A percentile compares a stretch with the other conserved stretches of the same genome.
Evolutionary conservation across 192 early-diverging fungal species (phyloP).

Genomic region (Coemansia asiatica): DNA sequence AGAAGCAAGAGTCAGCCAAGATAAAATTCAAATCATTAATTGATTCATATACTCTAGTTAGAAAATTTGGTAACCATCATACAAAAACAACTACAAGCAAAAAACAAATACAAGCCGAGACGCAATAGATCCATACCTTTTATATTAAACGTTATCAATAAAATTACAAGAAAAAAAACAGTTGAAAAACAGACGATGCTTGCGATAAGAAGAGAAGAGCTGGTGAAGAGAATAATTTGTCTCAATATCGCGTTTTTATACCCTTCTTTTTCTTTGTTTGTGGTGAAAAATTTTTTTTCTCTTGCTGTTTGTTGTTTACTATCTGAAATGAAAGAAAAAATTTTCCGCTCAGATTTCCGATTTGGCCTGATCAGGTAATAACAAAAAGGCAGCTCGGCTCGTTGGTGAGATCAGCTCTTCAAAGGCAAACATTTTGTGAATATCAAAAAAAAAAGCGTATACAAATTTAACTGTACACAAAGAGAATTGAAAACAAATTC

Average conservation of each 20-base stretch:
- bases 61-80: conserved; percentile 45
- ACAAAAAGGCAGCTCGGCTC: no score
- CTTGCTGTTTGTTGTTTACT: neutral
- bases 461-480: no score
- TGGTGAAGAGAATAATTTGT: neutral
- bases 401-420: no score
- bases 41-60: conserved; percentile 56
- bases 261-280: neutral
- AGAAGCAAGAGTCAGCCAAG: conserved; percentile 8
- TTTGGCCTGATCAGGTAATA: neutral
- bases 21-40: conserved; percentile 1
- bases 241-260: conserved; percentile 13
- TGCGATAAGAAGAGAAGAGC: neutral
- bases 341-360: neutral
- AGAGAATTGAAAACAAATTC: no score
- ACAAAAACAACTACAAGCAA: neutral
- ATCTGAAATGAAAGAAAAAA: neutral
- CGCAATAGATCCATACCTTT: neutral
- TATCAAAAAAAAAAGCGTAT: no score
- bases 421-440: no score
- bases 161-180: neutral
- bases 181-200: neutral
- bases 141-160: neutral
- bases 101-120: neutral
- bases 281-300: neutral